These are phyloP conservation scores for Serendipita sp. DNA, from an alignment of 1,284 basidiomycete species.

Conservation along the genomic window DNA sequence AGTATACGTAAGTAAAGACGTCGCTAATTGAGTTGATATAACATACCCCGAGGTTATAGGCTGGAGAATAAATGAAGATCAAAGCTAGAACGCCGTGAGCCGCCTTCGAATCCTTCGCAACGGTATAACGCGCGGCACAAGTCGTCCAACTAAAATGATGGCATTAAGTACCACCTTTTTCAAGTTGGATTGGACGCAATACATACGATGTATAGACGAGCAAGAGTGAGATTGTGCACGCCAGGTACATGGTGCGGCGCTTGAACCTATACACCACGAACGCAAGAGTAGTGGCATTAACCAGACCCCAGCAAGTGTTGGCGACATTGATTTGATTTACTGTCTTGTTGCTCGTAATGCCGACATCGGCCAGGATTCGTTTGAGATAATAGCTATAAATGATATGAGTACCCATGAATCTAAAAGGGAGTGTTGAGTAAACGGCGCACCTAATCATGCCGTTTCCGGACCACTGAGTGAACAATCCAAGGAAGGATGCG, in stretches of 20 bases:
- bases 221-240: conserved; percentile 34
- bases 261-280: conserved; percentile 33
- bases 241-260: conserved; percentile 35
- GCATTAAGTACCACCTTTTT: not conserved
- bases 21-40: not conserved
- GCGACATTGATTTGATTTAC: conserved; percentile 43
- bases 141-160: conserved; percentile 29
- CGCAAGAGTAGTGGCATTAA: conserved; percentile 37
- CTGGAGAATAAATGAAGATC: conserved; percentile 38
- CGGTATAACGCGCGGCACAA: conserved; percentile 34
- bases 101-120: conserved; percentile 19
- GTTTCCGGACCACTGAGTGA: conserved; percentile 40
- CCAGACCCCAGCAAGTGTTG: conserved; percentile 38
- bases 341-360: conserved; percentile 31
- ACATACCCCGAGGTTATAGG: conserved; percentile 30
- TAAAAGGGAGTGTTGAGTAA: not conserved
- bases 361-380: conserved; percentile 32
- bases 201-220: conserved; percentile 30
- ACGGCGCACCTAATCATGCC: conserved; percentile 34
- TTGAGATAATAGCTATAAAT: conserved; percentile 31
- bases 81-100: conserved; percentile 22
- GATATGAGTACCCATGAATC: not conserved
- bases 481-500: conserved; percentile 32
- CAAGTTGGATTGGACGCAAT: not conserved
- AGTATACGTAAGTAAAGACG: not conserved